Evolutionary conservation across 208 protist species (phyloP).

Genomic region (Herpetomonas muscarum): DNA sequence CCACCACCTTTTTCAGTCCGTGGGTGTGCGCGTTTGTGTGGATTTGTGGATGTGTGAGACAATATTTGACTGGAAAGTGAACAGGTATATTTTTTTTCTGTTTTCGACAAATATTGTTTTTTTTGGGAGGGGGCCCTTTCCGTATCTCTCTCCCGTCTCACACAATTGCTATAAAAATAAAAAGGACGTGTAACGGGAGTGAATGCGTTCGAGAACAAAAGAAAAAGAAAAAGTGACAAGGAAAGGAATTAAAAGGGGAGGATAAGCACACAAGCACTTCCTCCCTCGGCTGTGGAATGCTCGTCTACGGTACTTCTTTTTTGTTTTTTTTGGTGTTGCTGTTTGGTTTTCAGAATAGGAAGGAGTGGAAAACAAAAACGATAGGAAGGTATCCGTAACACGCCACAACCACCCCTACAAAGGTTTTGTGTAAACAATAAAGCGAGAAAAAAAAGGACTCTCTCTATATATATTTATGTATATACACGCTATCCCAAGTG

Average conservation of each 20-base stretch:
- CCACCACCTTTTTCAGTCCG: no score
- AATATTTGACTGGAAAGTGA: no score
- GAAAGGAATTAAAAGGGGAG: background rate
- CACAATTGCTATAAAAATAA: conserved; percentile 3
- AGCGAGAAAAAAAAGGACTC: background rate
- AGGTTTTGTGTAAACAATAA: no score
- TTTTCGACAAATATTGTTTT: no score
- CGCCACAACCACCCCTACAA: no score
- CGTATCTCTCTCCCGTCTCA: background rate
- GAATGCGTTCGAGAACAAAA: conserved; percentile 1
- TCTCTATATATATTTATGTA: background rate
- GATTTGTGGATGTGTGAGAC: no score
- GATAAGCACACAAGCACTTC: background rate
- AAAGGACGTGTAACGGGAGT: background rate
- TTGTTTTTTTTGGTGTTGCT: background rate
- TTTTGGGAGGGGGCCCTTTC: no score
- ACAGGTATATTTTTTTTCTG: no score
- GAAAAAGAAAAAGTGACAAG: conserved; percentile 1
- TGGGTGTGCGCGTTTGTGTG: no score
- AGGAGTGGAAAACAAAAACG: background rate
- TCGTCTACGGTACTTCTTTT: background rate
- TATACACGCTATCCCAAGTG: background rate
- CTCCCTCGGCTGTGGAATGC: no score
- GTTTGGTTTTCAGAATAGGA: background rate
- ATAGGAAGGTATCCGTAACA: background rate